A percentile compares a stretch with the other conserved stretches of the same genome.
These are phyloP conservation scores for Trichomonas vaginalis DNA, from an alignment of 208 protist species.

Conservation along the genomic window DNA sequence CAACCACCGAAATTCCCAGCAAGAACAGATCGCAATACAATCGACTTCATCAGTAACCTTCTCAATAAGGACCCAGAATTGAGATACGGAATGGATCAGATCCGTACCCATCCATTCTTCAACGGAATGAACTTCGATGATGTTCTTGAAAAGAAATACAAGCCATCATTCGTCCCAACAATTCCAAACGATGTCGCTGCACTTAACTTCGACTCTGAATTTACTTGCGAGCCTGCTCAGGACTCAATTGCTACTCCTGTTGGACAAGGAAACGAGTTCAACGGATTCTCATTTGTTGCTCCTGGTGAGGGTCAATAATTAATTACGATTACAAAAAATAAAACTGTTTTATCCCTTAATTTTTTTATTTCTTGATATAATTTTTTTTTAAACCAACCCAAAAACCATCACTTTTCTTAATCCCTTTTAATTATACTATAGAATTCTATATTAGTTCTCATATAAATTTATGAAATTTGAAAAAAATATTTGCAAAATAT, in stretches of 20 bases:
- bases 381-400: no score
- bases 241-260: background rate
- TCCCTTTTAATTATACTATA: no score
- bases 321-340: background rate
- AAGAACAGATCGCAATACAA: background rate
- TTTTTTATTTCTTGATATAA: no score
- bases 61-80: background rate
- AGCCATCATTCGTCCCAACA: background rate
- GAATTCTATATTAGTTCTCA: no score
- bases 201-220: slow-evolving; percentile 7
- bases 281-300: slow-evolving; percentile 8
- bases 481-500: no score
- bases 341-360: background rate
- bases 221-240: background rate
- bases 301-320: background rate
- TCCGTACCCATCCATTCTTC: background rate
- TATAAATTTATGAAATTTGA: no score
- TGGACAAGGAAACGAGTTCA: background rate
- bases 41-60: background rate
- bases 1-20: background rate
- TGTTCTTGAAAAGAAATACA: background rate
- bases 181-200: background rate
- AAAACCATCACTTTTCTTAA: no score
- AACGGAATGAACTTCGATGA: slow-evolving; percentile 2
- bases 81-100: background rate